phyloP scores from a whole-genome alignment of 2,329 filamentous ascomycete genomes.

The Capronia americana region DNA sequence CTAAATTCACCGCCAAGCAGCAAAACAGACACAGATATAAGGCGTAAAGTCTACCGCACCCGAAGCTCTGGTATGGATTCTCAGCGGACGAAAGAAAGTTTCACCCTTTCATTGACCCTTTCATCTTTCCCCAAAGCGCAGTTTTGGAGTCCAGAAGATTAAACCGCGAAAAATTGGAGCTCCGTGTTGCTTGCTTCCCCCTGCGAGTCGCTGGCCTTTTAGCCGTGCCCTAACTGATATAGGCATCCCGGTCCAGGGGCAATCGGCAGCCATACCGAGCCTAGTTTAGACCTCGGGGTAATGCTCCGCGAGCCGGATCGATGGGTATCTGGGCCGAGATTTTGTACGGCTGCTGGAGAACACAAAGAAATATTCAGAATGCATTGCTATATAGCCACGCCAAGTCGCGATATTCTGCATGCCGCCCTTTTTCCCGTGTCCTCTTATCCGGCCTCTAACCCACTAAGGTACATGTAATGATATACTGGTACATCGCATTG shows the following conservation, averaged over 20 bases:
- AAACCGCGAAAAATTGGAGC: slow-evolving; percentile 23
- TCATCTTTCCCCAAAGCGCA: slow-evolving; percentile 1
- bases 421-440: background rate
- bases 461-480: slow-evolving; percentile 9
- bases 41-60: background rate
- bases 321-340: background rate
- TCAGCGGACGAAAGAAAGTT: background rate
- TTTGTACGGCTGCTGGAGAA: background rate
- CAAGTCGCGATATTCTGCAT: background rate
- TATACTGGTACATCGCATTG: slow-evolving; percentile 14
- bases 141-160: slow-evolving; percentile 17
- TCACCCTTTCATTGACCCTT: slow-evolving; percentile 14
- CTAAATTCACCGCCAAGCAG: background rate
- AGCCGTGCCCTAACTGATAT: slow-evolving; percentile 12
- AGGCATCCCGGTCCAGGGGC: slow-evolving; percentile 21
- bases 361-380: background rate
- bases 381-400: slow-evolving; percentile 9
- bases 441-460: background rate
- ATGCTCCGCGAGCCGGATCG: slow-evolving; percentile 9
- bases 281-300: slow-evolving; percentile 13
- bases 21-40: slow-evolving; percentile 1
- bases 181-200: background rate
- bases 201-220: slow-evolving; percentile 15
- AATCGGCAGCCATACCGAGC: slow-evolving; percentile 3
- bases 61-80: background rate